These are phyloP conservation scores for Trichosporon inkin DNA, from an alignment of 1,284 basidiomycete species.

Conservation along the genomic window DNA sequence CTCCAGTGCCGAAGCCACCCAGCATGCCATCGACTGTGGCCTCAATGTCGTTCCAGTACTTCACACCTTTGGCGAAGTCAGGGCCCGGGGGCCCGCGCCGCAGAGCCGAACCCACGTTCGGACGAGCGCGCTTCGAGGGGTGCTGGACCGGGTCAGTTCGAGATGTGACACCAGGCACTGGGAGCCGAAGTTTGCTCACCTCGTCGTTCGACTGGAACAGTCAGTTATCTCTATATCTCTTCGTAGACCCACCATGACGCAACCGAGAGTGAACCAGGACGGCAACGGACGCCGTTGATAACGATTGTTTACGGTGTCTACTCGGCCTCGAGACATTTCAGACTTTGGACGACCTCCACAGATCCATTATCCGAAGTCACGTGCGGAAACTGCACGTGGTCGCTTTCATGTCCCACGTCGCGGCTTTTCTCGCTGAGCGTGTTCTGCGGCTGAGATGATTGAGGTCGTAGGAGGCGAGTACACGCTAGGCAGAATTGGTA, in stretches of 20 bases:
- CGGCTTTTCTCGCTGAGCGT: too few relatives aligned
- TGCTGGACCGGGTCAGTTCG: slow-evolving; percentile 14
- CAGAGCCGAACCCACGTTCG: slow-evolving; percentile 37
- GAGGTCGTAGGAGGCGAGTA: too few relatives aligned
- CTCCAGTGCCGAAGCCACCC: slow-evolving; percentile 51
- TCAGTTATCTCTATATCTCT: background rate
- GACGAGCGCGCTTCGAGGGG: slow-evolving; percentile 20
- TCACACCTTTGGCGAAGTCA: slow-evolving; percentile 51
- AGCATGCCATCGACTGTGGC: slow-evolving; percentile 53
- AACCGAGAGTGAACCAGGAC: too few relatives aligned
- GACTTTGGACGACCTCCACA: slow-evolving; percentile 7
- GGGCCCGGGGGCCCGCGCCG: slow-evolving; percentile 33
- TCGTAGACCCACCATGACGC: background rate
- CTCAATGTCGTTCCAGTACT: slow-evolving; percentile 52
- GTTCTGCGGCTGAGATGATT: too few relatives aligned
- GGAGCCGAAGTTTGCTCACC: background rate
- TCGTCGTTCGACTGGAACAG: background rate
- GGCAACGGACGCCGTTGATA: background rate
- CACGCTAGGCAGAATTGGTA: too few relatives aligned
- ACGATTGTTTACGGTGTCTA: background rate
- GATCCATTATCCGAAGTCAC: slow-evolving; percentile 2
- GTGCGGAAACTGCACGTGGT: background rate
- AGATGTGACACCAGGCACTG: background rate
- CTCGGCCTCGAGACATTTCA: background rate
- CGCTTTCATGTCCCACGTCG: too few relatives aligned